These are phyloP conservation scores for Pyrenophora seminiperda DNA, from an alignment of 2,329 filamentous ascomycete species.

Conservation along the genomic window DNA sequence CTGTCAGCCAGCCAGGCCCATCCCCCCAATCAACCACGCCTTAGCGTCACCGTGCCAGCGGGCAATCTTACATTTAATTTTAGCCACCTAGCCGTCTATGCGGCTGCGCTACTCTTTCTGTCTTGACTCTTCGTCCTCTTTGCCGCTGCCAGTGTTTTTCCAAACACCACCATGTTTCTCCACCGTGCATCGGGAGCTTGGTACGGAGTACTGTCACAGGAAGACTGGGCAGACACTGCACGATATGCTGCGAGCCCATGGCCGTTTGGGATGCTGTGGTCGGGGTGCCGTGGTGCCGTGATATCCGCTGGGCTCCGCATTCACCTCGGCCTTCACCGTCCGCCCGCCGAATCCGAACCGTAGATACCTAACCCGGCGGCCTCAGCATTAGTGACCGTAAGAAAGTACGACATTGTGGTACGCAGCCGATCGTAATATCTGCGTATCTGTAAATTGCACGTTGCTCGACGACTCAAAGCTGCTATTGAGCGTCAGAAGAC, in stretches of 20 bases:
- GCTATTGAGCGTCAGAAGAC: no score
- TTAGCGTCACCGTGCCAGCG: constrained; percentile 7
- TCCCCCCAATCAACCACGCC: constrained; percentile 8
- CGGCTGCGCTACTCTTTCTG: constrained; percentile 15
- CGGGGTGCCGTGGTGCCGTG: constrained; percentile 10
- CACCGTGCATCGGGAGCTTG: not conserved
- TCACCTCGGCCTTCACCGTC: constrained; percentile 3
- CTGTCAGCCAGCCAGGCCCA: constrained; percentile 7
- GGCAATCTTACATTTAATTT: constrained; percentile 9
- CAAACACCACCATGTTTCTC: not conserved
- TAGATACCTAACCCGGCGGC: not conserved
- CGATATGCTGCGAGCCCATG: constrained; percentile 1
- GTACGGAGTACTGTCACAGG: not conserved
- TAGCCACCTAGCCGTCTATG: not conserved
- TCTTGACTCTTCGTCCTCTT: not conserved
- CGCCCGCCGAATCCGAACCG: constrained; percentile 1
- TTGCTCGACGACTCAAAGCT: no score
- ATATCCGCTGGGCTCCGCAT: constrained; percentile 8
- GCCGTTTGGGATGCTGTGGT: constrained; percentile 4
- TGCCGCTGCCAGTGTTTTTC: not conserved
- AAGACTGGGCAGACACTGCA: not conserved
- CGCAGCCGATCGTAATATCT: not conserved
- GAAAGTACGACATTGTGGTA: no score
- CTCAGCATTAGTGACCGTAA: not conserved
- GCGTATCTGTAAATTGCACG: no score